Evolutionary conservation across 139 green algal genomes (phyloP).

Genomic region (Coelastrella sp.): DNA sequence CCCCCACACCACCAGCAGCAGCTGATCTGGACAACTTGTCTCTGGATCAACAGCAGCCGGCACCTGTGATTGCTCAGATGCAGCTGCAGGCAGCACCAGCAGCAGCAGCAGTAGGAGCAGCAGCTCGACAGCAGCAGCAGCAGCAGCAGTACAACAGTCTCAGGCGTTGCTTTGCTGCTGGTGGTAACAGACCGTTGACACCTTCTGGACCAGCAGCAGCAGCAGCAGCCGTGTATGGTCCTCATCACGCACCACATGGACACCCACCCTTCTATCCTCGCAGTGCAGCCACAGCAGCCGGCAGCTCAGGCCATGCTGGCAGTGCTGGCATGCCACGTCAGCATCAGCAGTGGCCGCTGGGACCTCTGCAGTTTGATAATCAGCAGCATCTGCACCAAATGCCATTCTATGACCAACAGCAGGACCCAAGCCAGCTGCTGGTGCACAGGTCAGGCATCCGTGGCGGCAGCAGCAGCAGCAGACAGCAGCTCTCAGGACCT

Average conservation of each 20-base stretch:
- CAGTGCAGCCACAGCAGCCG: background rate
- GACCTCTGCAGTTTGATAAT: background rate
- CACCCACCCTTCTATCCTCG: background rate
- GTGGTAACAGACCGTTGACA: background rate
- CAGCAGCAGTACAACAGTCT: background rate
- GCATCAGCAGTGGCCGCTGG: background rate
- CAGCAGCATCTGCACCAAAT: constrained; percentile 29
- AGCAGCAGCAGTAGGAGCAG: background rate
- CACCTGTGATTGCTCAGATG: background rate
- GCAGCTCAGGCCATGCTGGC: constrained; percentile 12
- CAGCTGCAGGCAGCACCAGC: background rate
- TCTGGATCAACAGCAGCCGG: background rate
- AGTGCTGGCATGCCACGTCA: background rate
- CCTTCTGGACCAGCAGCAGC: constrained; percentile 2
- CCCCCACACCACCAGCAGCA: background rate
- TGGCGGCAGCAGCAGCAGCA: background rate
- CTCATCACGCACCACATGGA: background rate
- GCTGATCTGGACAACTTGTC: background rate
- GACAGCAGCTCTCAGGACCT: background rate
- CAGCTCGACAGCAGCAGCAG: background rate
- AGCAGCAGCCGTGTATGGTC: background rate
- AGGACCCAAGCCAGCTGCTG: background rate
- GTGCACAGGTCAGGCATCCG: background rate
- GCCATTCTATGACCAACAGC: background rate
- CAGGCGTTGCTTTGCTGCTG: background rate